Evolutionary conservation across 176 grass and related monocot species (phyloP), one percentile per base, ranked within the genome.

Genomic region (Phoenix dactylifera): DNA sequence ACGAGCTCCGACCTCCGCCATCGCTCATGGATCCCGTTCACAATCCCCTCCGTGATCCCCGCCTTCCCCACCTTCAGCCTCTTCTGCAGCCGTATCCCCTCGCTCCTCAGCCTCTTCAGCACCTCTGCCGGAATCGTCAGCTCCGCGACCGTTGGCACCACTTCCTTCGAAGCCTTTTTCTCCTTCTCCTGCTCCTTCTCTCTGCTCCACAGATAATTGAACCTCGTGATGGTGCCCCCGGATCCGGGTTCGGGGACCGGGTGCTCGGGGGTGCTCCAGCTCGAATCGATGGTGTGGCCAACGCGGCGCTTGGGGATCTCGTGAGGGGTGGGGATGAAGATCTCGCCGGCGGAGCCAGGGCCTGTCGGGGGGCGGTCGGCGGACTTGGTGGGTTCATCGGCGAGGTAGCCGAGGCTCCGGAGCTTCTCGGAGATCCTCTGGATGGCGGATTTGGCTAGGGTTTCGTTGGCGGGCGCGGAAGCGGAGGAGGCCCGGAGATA

Each of bases 401-500:
- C 84, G 30, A 95, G 57, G 61, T 82, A 82, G 15, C 91, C 83
- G 30, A 90, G 91, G 64, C 76, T 85, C 22, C 86, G 86, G 39
- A 95, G 91, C 77, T 96, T 96, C 16, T 90, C 80, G 49, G 91
- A 90, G 77, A 95, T 95, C 28, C 91, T 70, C 53, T 80, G 68
- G 71, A 95, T 82, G 49, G 83, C 74, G 49, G 83, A 90, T 59
- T 87, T 76, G 71, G 71, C 83, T 24, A 84, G 71, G 50, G 78
- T 76, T 64, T 87, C 64, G 57, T 54, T 58, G 56, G 74, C 56
- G 6, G 64, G 15, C 18, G 68, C 49, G 56, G 20, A 48, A 26
- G 50, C 5, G 6, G 69, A 24, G 57, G 5, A 23, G 52, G 51
- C 16, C 18, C 14, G 52, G 29, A 15, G 15, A 29, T 24, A 10